A percentile compares a stretch with the other conserved stretches of the same genome.
Evolutionary conservation across 805 yeast species (phyloP).

Genomic region (Wickerhamomyces tratensis): DNA sequence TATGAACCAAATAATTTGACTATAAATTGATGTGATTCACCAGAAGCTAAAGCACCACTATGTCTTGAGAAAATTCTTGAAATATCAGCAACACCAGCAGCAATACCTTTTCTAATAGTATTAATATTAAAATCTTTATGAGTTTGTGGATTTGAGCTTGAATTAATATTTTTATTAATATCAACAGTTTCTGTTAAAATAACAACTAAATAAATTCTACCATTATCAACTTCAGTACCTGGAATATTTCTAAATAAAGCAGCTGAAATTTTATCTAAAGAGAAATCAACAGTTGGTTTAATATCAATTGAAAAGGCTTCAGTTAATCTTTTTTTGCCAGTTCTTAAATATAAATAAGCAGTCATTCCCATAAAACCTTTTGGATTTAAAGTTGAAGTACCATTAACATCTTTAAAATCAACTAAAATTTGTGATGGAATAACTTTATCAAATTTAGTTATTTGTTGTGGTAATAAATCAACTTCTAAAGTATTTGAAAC

Average conservation of each 20-base stretch:
- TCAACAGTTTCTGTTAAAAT: slow-evolving; percentile 62
- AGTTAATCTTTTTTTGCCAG: slow-evolving; percentile 52
- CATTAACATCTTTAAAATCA: slow-evolving; percentile 65
- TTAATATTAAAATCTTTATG: slow-evolving; percentile 13
- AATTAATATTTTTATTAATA: slow-evolving; percentile 19
- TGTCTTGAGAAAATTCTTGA: slow-evolving; percentile 65
- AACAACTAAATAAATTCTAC: slow-evolving; percentile 68
- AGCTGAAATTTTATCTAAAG: slow-evolving; percentile 62
- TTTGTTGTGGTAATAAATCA: slow-evolving; percentile 34
- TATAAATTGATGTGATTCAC: slow-evolving; percentile 61
- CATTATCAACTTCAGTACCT: slow-evolving; percentile 47
- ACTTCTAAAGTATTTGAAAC: slow-evolving; percentile 23
- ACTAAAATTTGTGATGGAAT: slow-evolving; percentile 56
- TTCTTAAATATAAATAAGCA: slow-evolving; percentile 65
- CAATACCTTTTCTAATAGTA: slow-evolving; percentile 64
- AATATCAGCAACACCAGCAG: slow-evolving; percentile 83
- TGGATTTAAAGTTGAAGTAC: slow-evolving; percentile 49
- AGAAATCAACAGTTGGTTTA: slow-evolving; percentile 43
- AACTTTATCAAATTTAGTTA: slow-evolving; percentile 36
- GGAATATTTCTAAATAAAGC: slow-evolving; percentile 76
- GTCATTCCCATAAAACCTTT: slow-evolving; percentile 62
- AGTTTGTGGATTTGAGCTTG: slow-evolving; percentile 4
- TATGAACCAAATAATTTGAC: slow-evolving; percentile 67
- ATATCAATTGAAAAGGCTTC: slow-evolving; percentile 73
- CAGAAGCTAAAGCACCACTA: slow-evolving; percentile 47